Conservation (phyloP, 345 rosid genomes). For the Cardamine occulta region DNA sequence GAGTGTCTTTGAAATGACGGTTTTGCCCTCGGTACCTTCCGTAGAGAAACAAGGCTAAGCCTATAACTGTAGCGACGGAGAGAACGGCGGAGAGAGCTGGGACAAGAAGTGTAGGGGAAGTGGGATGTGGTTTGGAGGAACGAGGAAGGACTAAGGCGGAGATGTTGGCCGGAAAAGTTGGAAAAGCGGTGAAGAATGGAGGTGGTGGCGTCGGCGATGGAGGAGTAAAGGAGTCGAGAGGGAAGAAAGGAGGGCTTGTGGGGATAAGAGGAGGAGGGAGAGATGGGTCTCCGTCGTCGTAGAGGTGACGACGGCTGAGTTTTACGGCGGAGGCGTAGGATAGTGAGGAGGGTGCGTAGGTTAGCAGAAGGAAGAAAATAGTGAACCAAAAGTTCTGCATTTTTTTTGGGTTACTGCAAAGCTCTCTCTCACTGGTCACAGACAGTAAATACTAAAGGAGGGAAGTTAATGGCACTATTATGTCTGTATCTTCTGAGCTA, state of each 20-base stretch:
- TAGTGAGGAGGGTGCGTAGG: conserved; percentile 28
- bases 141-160: conserved; percentile 78
- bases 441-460: background rate
- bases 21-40: conserved; percentile 52
- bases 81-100: conserved; percentile 55
- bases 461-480: conserved; percentile 30
- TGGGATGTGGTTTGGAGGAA: conserved; percentile 51
- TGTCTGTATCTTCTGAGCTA: conserved; percentile 21
- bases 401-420: conserved; percentile 27
- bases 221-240: conserved; percentile 58
- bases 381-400: conserved; percentile 39
- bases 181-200: conserved; percentile 52
- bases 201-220: conserved; percentile 82
- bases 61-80: conserved; percentile 48
- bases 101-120: conserved; percentile 55
- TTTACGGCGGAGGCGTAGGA: conserved; percentile 34
- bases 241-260: conserved; percentile 68
- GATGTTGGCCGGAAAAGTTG: conserved; percentile 90
- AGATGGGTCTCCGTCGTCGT: conserved; percentile 59
- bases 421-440: conserved; percentile 19
- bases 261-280: conserved; percentile 50
- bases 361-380: conserved; percentile 42
- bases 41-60: conserved; percentile 47
- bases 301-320: conserved; percentile 71
- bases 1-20: conserved; percentile 27